These are phyloP conservation scores for Talaromyces trachyspermus DNA, from an alignment of 495 filamentous ascomycete genomes.

Conservation along the genomic window DNA sequence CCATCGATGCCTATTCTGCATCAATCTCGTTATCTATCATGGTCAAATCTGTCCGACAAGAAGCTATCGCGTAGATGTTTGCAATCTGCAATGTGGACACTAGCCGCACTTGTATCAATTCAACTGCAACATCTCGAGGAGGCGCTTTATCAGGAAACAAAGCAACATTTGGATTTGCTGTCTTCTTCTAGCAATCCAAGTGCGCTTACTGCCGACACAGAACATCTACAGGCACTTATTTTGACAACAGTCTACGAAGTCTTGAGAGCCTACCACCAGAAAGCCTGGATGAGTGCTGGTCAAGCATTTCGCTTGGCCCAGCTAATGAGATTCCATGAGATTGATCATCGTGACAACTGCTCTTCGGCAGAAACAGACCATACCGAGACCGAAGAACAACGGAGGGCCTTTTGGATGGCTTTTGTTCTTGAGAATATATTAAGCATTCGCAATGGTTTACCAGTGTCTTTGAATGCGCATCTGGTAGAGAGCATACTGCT, in stretches of 20 bases:
- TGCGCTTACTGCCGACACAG: slow-evolving; percentile 3
- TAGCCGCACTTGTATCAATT: slow-evolving; percentile 42
- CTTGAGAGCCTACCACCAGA: slow-evolving; percentile 29
- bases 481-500: slow-evolving; percentile 18
- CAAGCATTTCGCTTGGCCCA: slow-evolving; percentile 45
- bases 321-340: slow-evolving; percentile 34
- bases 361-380: not conserved
- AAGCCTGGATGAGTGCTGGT: slow-evolving; percentile 45
- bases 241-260: slow-evolving; percentile 43
- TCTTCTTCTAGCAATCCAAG: slow-evolving; percentile 2
- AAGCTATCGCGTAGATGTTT: slow-evolving; percentile 31
- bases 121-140: slow-evolving; percentile 42
- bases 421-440: slow-evolving; percentile 39
- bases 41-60: slow-evolving; percentile 14
- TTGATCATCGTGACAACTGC: slow-evolving; percentile 28
- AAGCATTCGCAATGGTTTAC: slow-evolving; percentile 27
- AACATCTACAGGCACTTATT: slow-evolving; percentile 42
- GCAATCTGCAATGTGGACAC: slow-evolving; percentile 49
- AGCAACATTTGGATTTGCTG: slow-evolving; percentile 35
- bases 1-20: slow-evolving; percentile 48
- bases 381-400: slow-evolving; percentile 27
- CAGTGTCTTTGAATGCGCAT: slow-evolving; percentile 37
- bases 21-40: slow-evolving; percentile 30
- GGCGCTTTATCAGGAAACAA: slow-evolving; percentile 38
- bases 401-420: slow-evolving; percentile 42